Evolutionary conservation across 768 basidiomycete genomes (phyloP).

Genomic region (Strobilomyces dryophilus): DNA sequence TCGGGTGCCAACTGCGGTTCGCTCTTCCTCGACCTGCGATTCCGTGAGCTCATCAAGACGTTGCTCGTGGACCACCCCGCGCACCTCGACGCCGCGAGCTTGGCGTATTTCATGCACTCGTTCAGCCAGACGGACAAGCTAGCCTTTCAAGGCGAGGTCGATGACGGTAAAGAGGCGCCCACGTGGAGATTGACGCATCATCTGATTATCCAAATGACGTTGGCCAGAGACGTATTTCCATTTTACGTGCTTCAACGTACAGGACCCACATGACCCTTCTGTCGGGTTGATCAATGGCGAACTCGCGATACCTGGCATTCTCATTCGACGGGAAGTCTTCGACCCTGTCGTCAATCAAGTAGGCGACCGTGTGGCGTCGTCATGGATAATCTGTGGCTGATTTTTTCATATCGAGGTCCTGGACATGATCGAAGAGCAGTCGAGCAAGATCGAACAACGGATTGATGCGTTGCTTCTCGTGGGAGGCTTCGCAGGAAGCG

Average conservation of each 20-base stretch:
- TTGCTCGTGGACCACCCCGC: conserved; percentile 80
- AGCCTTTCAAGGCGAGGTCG: conserved; percentile 62
- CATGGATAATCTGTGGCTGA: conserved; percentile 6
- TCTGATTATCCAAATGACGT: conserved; percentile 5
- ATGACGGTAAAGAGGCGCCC: conserved; percentile 56
- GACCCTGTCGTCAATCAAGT: conserved; percentile 84
- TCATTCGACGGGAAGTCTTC: conserved; percentile 80
- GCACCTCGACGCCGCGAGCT: conserved; percentile 75
- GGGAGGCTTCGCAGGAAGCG: conserved; percentile 84
- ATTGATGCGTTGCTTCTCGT: conserved; percentile 86
- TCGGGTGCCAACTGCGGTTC: conserved; percentile 87
- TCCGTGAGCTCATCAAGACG: conserved; percentile 74
- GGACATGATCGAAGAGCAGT: conserved; percentile 74
- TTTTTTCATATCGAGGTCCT: conserved; percentile 50
- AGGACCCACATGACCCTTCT: conserved; percentile 74
- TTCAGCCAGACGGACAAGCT: conserved; percentile 90
- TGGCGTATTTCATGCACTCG: conserved; percentile 86
- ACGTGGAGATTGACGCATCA: neutral
- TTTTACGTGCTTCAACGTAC: conserved; percentile 87
- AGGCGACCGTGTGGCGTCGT: conserved; percentile 15
- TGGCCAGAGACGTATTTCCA: conserved; percentile 73
- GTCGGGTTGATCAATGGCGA: conserved; percentile 83
- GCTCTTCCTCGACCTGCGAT: conserved; percentile 83
- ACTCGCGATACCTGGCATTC: conserved; percentile 74
- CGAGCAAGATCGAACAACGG: conserved; percentile 58